Evolutionary conservation across 441 rosid species (phyloP), one percentile per base, ranked within the genome.

Genomic region (Corymbia calophylla): DNA sequence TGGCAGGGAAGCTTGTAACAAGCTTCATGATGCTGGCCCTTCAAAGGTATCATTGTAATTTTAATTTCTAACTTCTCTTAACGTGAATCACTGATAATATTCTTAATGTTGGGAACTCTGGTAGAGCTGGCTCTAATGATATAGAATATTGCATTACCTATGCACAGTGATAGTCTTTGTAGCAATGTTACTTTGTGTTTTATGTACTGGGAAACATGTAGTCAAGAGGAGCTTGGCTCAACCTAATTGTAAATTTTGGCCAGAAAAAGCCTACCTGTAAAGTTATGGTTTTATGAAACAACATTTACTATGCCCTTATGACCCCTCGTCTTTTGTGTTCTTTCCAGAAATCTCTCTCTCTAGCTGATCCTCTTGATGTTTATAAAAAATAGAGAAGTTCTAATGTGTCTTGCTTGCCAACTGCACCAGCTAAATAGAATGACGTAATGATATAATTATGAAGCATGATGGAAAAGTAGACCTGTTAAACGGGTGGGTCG

Each of bases 1-100:
- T 93, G 99, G 99, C 47, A 93, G 95, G 90, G 96, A 96, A 94
- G 99, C 98, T 91, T 98, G 99, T 92, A 96, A 95, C 87, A 92
- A 92, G 91, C 98, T 98, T 94, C 99, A 98, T 92, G 96, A 96
- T 90, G 97, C 97, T 91, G 99, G 99, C 70, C 99, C 99, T 91
- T 93, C 98, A 81, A 98, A 97, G 97, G 99, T 97, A 89, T 90
- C 84, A 85, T 66, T 85, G 60, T 53, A 35, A 31, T 89, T 85
- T 89, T 56, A 54, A 87, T 86, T 88, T 89, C 68, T 56, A 90
- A 58, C 85, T 70, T 89, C 60, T 88, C 84, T 77, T 77, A 3
- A 14, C 35, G 84, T 89, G 47, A 68, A 81, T 53, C 55, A 48
- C 80, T 48, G 47, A 51, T 11, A 85, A 54, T 70, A 55, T 66